Base-by-base conservation (phyloP, 495 filamentous ascomycete species). In the Jackrogersella multiformis region DNA sequence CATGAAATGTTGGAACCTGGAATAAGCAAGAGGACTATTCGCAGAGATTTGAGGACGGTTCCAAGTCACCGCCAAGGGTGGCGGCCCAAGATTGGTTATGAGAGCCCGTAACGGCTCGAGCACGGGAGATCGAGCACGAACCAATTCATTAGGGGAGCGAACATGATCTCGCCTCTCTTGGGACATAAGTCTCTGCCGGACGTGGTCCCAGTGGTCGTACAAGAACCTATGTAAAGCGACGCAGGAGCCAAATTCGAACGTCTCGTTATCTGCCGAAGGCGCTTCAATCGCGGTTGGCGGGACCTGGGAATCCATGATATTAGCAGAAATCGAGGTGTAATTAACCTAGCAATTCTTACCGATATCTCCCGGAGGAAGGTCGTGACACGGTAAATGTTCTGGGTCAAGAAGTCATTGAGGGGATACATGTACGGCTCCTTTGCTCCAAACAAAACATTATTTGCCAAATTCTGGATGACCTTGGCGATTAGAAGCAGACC, bases 381-480 rank as follows among this genome's bases (percentile, higher is more conserved):
- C 8, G 86, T 89, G 8, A 89, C 84, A 30, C 78, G 77, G 68
- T 85, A 88, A 35, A 90, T 89, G 61, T 90, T 86, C 54, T 86
- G 79, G 0, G 84, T 84, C 28, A 90, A 73, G 67, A 90, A 89
- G 66, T 86, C 83, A 65, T 89, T 89, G 13, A 90, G 73, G 7
- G 87, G 87, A 61, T 84, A 85, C 87, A 90, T 90, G 68, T 86
- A 90, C 10, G 86, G 83, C 71, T 90, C 87, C 72, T 90, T 90
- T 24, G 85, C 85, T n/a, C 87, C 87, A 58, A 90, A 89, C 1
- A 89, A 77, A 28, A 90, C 87, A 66, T 90, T 90, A 61, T 90
- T 90, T 28, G 87, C 87, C 39, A 90, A 75, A 69, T 88, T 89
- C 63, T 90, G 87, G 24, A 90, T 84, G 56, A 90, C 83, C 67